phyloP scores from a whole-genome alignment of 2,329 filamentous ascomycete genomes.

The Verticillium zaregamsianum region DNA sequence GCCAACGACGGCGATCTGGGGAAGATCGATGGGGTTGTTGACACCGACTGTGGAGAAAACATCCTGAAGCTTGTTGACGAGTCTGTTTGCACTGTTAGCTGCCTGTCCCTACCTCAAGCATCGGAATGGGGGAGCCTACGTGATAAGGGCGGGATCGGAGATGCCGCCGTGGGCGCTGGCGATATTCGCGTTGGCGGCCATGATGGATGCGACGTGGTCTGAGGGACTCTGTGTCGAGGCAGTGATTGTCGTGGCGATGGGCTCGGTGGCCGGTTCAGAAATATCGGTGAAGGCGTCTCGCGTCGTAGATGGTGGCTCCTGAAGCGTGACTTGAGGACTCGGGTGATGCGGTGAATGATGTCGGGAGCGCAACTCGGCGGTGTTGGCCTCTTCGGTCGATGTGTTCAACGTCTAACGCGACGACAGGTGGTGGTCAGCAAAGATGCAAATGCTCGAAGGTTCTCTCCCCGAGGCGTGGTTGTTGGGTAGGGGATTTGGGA shows the following conservation, averaged over 20 bases:
- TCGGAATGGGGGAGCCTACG: conserved; percentile 35
- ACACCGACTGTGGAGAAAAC: conserved; percentile 98
- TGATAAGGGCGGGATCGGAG: conserved; percentile 63
- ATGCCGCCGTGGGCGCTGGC: conserved; percentile 45
- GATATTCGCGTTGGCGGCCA: not conserved
- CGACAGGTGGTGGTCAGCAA: not conserved
- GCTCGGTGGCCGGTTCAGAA: conserved; percentile 1
- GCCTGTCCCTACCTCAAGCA: conserved; percentile 5
- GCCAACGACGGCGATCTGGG: conserved; percentile 96
- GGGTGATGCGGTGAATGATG: conserved; percentile 4
- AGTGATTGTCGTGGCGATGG: not conserved
- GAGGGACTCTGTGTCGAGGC: not conserved
- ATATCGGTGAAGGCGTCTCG: conserved; percentile 8
- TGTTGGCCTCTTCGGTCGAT: conserved; percentile 3
- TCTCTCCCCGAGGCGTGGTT: not conserved
- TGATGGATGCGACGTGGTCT: conserved; percentile 5
- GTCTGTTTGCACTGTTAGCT: conserved; percentile 41
- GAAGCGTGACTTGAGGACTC: not conserved
- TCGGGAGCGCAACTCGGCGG: conserved; percentile 1
- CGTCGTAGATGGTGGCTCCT: not conserved
- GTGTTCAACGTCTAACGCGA: conserved; percentile 1
- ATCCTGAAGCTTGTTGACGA: conserved; percentile 99
- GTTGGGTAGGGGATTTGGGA: not conserved
- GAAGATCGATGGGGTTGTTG: conserved; percentile 98
- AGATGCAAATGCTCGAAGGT: not conserved